Conservation (phyloP, 2,329 filamentous ascomycete genomes). For the Metarhizium sp. region DNA sequence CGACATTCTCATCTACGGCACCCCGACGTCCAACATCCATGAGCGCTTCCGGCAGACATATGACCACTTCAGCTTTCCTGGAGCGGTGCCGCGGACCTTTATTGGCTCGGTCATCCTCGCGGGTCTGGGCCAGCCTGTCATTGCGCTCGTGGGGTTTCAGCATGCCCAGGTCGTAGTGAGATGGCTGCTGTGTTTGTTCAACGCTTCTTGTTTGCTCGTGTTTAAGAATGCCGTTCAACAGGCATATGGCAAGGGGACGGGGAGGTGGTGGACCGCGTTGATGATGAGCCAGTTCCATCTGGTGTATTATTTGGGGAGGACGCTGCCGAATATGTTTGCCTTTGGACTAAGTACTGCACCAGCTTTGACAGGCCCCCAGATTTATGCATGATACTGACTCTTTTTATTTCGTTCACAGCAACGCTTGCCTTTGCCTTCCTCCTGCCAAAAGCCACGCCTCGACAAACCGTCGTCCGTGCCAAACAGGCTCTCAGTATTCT, state of each 20-base stretch:
- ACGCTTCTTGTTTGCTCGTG: slow-evolving; percentile 57
- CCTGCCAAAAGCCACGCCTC: slow-evolving; percentile 22
- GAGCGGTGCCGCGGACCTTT: slow-evolving; percentile 86
- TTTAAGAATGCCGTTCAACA: slow-evolving; percentile 55
- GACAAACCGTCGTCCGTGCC: slow-evolving; percentile 32
- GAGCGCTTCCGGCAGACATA: slow-evolving; percentile 54
- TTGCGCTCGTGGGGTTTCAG: slow-evolving; percentile 45
- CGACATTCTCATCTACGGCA: slow-evolving; percentile 76
- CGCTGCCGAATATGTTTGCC: slow-evolving; percentile 93
- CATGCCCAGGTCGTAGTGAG: slow-evolving; percentile 58
- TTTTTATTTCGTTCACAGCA: slow-evolving; percentile 31
- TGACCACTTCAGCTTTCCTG: slow-evolving; percentile 86
- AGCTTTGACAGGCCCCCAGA: background rate
- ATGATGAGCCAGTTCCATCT: slow-evolving; percentile 85
- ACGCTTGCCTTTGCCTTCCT: slow-evolving; percentile 52
- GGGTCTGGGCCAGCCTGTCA: slow-evolving; percentile 57
- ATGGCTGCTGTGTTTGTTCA: slow-evolving; percentile 67
- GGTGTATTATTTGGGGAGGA: slow-evolving; percentile 84
- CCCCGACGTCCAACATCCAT: slow-evolving; percentile 39
- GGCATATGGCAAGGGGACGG: slow-evolving; percentile 59
- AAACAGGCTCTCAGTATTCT: slow-evolving; percentile 63
- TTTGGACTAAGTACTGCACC: slow-evolving; percentile 65
- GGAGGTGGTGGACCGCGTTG: slow-evolving; percentile 71
- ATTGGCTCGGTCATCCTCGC: slow-evolving; percentile 71
- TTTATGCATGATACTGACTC: background rate